Evolutionary conservation across 768 basidiomycete genomes (phyloP).

Genomic region (Terana coerulea): DNA sequence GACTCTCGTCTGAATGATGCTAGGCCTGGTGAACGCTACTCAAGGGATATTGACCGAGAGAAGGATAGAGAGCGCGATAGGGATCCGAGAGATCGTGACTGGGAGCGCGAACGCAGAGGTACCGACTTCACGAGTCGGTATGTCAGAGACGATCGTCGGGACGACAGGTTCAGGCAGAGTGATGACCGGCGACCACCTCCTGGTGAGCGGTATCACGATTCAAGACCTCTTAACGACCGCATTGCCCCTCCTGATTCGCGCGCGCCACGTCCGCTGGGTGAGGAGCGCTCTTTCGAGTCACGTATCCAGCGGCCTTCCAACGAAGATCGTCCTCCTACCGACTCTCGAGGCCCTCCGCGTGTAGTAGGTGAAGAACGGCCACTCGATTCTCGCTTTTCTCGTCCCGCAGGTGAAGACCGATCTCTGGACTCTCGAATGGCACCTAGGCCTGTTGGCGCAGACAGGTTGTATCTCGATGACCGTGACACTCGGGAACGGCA

Average conservation of each 20-base stretch:
- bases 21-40: conserved; percentile 11
- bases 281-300: conserved; percentile 14
- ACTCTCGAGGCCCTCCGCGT: conserved; percentile 20
- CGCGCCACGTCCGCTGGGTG: neutral
- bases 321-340: conserved; percentile 9
- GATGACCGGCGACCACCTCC: conserved; percentile 37
- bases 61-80: conserved; percentile 29
- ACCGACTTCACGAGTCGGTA: conserved; percentile 31
- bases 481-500: conserved; percentile 13
- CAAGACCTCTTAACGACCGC: conserved; percentile 20
- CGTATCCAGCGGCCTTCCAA: conserved; percentile 23
- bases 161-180: conserved; percentile 30
- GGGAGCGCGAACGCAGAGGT: conserved; percentile 31
- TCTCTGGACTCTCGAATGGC: neutral
- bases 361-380: conserved; percentile 16
- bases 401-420: conserved; percentile 16
- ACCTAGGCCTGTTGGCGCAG: conserved; percentile 2
- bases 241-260: neutral
- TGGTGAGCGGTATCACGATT: conserved; percentile 47
- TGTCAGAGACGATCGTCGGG: conserved; percentile 36
- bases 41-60: conserved; percentile 26
- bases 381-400: conserved; percentile 25
- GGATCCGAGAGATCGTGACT: conserved; percentile 31
- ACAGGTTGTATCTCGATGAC: conserved; percentile 19
- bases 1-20: conserved; percentile 3